Conservation (phyloP, 208 protist species). For the Vickermania spadyakhi region DNA sequence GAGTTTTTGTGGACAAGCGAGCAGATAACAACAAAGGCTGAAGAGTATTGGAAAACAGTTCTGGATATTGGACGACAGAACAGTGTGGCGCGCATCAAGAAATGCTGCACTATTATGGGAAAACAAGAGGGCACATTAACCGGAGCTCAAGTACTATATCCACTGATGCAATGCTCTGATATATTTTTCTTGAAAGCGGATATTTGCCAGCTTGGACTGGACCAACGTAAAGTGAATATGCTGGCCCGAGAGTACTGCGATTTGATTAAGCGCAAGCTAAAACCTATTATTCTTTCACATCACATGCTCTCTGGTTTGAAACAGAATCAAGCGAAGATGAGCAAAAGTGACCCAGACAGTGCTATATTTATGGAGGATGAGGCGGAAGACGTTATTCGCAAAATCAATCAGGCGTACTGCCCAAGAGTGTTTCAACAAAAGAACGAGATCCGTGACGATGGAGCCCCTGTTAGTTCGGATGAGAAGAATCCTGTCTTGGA, state of each 20-base stretch:
- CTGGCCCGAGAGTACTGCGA: slow-evolving; percentile 98
- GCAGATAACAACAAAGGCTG: slow-evolving; percentile 93
- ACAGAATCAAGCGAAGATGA: slow-evolving; percentile 97
- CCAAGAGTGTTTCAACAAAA: slow-evolving; percentile 51
- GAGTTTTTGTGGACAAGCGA: slow-evolving; percentile 97
- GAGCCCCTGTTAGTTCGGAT: slow-evolving; percentile 44
- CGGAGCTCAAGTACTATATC: slow-evolving; percentile 98
- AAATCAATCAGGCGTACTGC: slow-evolving; percentile 95
- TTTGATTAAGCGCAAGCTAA: slow-evolving; percentile 77
- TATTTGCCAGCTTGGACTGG: slow-evolving; percentile 99
- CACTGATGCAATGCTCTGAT: slow-evolving; percentile 99
- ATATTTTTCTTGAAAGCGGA: slow-evolving; percentile 99
- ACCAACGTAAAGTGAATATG: slow-evolving; percentile 99
- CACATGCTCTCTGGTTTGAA: slow-evolving; percentile 97
- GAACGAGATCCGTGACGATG: slow-evolving; percentile 53
- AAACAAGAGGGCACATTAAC: slow-evolving; percentile 94
- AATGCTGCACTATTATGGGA: slow-evolving; percentile 99
- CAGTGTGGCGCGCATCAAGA: slow-evolving; percentile 94
- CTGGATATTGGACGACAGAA: slow-evolving; percentile 96
- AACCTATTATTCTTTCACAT: slow-evolving; percentile 98
- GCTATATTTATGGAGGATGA: slow-evolving; percentile 99
- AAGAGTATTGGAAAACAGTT: slow-evolving; percentile 95
- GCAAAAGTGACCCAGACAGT: slow-evolving; percentile 97
- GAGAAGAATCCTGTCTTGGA: slow-evolving; percentile 95
- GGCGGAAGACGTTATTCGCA: slow-evolving; percentile 91